These are phyloP conservation scores for Hemisphaericaspora subhashii DNA, from an alignment of 1,139 yeast genomes.

Conservation along the genomic window DNA sequence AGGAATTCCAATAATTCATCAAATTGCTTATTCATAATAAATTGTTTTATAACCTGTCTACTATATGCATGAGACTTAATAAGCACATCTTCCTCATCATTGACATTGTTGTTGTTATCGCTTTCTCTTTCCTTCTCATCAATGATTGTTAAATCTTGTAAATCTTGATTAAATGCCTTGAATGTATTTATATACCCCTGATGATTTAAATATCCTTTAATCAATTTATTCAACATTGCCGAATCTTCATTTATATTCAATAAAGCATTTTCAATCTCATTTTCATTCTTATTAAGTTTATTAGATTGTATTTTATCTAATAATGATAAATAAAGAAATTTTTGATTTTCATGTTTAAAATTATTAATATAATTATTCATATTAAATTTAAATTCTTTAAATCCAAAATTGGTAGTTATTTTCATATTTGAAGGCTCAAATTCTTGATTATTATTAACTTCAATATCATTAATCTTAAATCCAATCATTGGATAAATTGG, in stretches of 20 bases:
- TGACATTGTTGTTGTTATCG: too few relatives aligned
- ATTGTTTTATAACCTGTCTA: constrained; percentile 53
- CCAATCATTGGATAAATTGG: constrained; percentile 45
- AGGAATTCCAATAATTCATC: constrained; percentile 47
- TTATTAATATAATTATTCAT: constrained; percentile 62
- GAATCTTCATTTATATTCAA: constrained; percentile 30
- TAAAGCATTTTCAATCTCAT: constrained; percentile 22
- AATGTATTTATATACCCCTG: constrained; percentile 73
- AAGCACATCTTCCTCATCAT: constrained; percentile 16
- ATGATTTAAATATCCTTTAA: constrained; percentile 68
- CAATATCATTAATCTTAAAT: constrained; percentile 33
- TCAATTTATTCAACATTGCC: constrained; percentile 50
- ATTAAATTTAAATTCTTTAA: constrained; percentile 64
- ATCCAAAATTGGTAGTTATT: constrained; percentile 74
- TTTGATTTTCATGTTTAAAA: constrained; percentile 31
- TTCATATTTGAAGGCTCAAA: constrained; percentile 14
- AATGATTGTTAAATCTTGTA: constrained; percentile 40
- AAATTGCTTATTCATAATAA: constrained; percentile 48
- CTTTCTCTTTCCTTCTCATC: constrained; percentile 13
- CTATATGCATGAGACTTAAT: constrained; percentile 38
- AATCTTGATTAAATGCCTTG: constrained; percentile 50
- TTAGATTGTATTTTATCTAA: constrained; percentile 12
- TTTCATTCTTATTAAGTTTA: constrained; percentile 2
- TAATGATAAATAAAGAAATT: constrained; percentile 12
- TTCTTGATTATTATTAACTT: constrained; percentile 6